phyloP scores from a whole-genome alignment of 805 yeast genomes.

The Ogataea paradorogensis region DNA sequence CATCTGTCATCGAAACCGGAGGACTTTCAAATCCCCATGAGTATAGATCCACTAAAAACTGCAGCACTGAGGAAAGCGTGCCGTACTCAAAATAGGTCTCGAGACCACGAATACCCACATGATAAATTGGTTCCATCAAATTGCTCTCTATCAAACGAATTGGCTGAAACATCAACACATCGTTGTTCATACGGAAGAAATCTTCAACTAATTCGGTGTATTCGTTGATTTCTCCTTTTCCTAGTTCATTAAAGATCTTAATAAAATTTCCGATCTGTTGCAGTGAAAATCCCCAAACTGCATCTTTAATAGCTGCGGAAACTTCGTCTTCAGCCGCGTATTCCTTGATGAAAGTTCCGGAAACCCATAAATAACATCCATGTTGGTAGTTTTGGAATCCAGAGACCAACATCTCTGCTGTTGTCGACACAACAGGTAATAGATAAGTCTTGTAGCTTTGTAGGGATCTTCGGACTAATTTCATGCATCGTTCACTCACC shows the following conservation, averaged over 20 bases:
- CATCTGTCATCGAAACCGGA: conserved; percentile 66
- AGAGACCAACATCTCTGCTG: conserved; percentile 62
- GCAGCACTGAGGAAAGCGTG: conserved; percentile 66
- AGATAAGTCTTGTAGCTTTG: conserved; percentile 59
- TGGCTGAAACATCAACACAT: conserved; percentile 74
- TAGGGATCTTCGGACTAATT: conserved; percentile 62
- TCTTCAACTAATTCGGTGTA: conserved; percentile 79
- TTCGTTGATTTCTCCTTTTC: conserved; percentile 26
- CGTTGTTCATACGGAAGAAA: conserved; percentile 76
- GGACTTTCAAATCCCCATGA: conserved; percentile 83
- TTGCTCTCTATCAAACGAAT: conserved; percentile 44
- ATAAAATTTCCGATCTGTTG: conserved; percentile 64
- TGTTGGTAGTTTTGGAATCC: conserved; percentile 67
- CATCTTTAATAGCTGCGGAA: conserved; percentile 42
- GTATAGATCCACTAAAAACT: conserved; percentile 74
- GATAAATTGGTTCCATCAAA: conserved; percentile 50
- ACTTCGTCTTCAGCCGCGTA: conserved; percentile 53
- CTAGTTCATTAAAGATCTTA: conserved; percentile 33
- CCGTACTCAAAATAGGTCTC: conserved; percentile 60
- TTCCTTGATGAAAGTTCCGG: conserved; percentile 77
- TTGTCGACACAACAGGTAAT: conserved; percentile 55
- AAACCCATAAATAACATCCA: conserved; percentile 89
- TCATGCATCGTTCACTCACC: conserved; percentile 73
- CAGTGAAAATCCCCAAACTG: conserved; percentile 72
- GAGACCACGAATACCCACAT: conserved; percentile 56